phyloP scores from a whole-genome alignment of 2,329 filamentous ascomycete species.

The Phoma sp. region DNA sequence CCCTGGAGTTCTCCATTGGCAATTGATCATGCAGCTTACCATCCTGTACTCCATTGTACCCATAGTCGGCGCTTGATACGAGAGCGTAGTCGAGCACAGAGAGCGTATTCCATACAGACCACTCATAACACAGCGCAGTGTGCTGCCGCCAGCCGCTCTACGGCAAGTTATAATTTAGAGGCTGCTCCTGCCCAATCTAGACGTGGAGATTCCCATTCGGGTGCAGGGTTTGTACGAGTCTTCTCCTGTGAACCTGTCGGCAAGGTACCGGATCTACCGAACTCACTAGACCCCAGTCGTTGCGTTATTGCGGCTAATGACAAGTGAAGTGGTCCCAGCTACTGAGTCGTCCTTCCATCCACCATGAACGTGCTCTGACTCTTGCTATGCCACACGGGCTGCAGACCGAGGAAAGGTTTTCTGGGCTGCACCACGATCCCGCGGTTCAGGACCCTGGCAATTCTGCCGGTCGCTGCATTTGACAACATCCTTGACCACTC shows the following conservation, averaged over 20 bases:
- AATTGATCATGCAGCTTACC: neutral
- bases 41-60: no score
- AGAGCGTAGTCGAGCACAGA: neutral
- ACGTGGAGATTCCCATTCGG: neutral
- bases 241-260: slow-evolving; percentile 9
- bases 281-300: neutral
- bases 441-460: slow-evolving; percentile 1
- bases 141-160: slow-evolving; percentile 1
- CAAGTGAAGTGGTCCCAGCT: neutral
- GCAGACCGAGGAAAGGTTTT: neutral
- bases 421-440: neutral
- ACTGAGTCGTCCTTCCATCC: slow-evolving; percentile 2
- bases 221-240: slow-evolving; percentile 3
- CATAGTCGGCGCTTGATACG: slow-evolving; percentile 9
- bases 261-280: slow-evolving; percentile 8
- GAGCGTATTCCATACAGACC: slow-evolving; percentile 6
- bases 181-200: slow-evolving; percentile 7
- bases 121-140: slow-evolving; percentile 2
- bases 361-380: slow-evolving; percentile 1
- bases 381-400: neutral
- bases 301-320: neutral
- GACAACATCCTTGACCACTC: neutral
- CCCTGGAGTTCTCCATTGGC: slow-evolving; percentile 16
- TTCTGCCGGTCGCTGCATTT: slow-evolving; percentile 10
- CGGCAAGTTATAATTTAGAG: neutral